phyloP scores from a whole-genome alignment of 2,329 filamentous ascomycete genomes.

The Fusarium tricinctum region DNA sequence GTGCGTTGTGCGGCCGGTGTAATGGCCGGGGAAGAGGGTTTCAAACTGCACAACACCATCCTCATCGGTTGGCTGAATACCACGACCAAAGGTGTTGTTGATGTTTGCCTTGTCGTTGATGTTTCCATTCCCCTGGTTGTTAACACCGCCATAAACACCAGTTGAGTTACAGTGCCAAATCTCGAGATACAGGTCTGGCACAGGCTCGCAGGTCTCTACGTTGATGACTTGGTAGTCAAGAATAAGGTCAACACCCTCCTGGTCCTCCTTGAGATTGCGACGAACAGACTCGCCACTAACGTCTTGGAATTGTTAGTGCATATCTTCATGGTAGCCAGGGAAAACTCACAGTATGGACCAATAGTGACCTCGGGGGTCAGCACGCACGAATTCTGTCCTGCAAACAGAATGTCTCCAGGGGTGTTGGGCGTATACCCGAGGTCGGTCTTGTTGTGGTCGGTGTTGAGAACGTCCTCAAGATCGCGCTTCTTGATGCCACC shows the following conservation, averaged over 20 bases:
- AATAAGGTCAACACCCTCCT: slow-evolving; percentile 57
- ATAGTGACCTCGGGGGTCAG: slow-evolving; percentile 65
- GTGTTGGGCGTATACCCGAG: slow-evolving; percentile 52
- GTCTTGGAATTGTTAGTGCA: slow-evolving; percentile 16
- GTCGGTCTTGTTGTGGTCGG: slow-evolving; percentile 56
- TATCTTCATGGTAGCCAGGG: accelerated
- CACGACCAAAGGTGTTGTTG: slow-evolving; percentile 53
- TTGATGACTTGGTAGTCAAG: slow-evolving; percentile 63
- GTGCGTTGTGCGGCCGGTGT: slow-evolving; percentile 62
- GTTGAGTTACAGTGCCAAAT: slow-evolving; percentile 64
- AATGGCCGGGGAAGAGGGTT: slow-evolving; percentile 62
- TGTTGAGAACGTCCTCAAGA: slow-evolving; percentile 53
- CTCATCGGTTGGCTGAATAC: slow-evolving; percentile 57
- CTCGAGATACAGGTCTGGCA: slow-evolving; percentile 59
- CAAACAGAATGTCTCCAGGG: slow-evolving; percentile 54
- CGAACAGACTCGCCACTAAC: slow-evolving; percentile 53
- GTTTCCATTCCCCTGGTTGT: slow-evolving; percentile 57
- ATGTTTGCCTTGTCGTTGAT: slow-evolving; percentile 55
- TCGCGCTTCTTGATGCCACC: slow-evolving; percentile 51
- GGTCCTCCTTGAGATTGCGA: slow-evolving; percentile 57
- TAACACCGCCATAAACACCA: slow-evolving; percentile 61
- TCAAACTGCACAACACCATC: slow-evolving; percentile 61
- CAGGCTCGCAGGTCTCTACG: slow-evolving; percentile 59
- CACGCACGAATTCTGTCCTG: slow-evolving; percentile 60
- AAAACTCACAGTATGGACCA: slow-evolving; percentile 58